phyloP scores from a whole-genome alignment of 331 rosid genomes.

The Prunus yedoensis region DNA sequence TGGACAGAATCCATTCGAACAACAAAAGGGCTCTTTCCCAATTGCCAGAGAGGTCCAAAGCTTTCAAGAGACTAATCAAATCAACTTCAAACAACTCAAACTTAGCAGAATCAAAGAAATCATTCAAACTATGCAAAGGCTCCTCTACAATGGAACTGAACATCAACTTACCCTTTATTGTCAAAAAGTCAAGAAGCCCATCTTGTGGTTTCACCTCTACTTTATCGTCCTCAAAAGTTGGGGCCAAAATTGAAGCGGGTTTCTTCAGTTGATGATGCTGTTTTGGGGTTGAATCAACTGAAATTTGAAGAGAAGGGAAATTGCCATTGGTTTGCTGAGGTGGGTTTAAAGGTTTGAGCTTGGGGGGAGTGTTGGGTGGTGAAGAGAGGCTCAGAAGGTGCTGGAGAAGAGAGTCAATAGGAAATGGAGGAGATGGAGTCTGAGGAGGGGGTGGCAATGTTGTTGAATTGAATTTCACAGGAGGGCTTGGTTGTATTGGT shows the following conservation, averaged over 20 bases:
- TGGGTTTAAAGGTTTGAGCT: slow-evolving; percentile 32
- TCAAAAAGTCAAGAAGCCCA: slow-evolving; percentile 55
- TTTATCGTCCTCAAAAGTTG: slow-evolving; percentile 17
- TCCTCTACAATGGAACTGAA: slow-evolving; percentile 61
- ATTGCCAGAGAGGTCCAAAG: slow-evolving; percentile 70
- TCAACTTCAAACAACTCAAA: slow-evolving; percentile 68
- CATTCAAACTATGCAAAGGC: slow-evolving; percentile 52
- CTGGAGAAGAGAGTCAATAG: slow-evolving; percentile 50
- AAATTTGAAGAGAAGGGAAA: slow-evolving; percentile 40
- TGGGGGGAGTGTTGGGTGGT: slow-evolving; percentile 36
- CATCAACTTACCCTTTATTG: slow-evolving; percentile 57
- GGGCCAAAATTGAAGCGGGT: slow-evolving; percentile 36
- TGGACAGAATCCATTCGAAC: slow-evolving; percentile 71
- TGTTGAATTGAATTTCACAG: slow-evolving; percentile 56
- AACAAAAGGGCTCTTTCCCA: slow-evolving; percentile 73
- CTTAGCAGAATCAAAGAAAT: slow-evolving; percentile 49
- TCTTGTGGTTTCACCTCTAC: slow-evolving; percentile 29
- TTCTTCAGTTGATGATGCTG: slow-evolving; percentile 24
- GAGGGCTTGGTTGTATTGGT: slow-evolving; percentile 37
- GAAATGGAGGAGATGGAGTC: slow-evolving; percentile 41
- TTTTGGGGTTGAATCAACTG: slow-evolving; percentile 32
- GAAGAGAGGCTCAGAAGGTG: slow-evolving; percentile 63
- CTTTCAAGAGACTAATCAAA: slow-evolving; percentile 67
- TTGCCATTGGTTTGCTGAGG: slow-evolving; percentile 28
- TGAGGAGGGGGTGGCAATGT: slow-evolving; percentile 47